Evolutionary conservation across 2,329 filamentous ascomycete genomes (phyloP), one percentile per base, ranked within the genome.

Genomic region (Sclerotinia subarctica): DNA sequence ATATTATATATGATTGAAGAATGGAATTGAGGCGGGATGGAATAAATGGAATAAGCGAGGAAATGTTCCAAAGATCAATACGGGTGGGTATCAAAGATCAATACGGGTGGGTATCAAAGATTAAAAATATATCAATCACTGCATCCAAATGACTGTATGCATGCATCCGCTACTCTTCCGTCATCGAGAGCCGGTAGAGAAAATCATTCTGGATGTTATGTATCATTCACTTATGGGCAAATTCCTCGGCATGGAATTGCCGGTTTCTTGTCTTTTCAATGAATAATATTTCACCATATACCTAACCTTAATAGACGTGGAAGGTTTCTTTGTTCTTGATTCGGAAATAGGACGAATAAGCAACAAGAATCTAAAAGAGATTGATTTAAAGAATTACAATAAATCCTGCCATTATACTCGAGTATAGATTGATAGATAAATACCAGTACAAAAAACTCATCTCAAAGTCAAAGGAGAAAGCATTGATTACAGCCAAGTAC

Each of bases 41-140:
- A 63, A 63, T 26, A 51, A 63, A 46, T 35, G 21, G 38, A 63
- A 63, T 26, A 63, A 63, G 59, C 54, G 54, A 57, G 8, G 6
- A 42, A 1, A 8, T 19, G 35, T 24, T 38, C 32, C 13, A n/a
- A 35, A 38, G 35, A 38, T 47, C 29, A 29, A 24, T 38, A 38
- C 11, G 35, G 6, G n/a, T n/a, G n/a, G n/a, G 35, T n/a, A 54
- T 10, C 17, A 32, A 32, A 8, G 1, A 19, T 17, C n/a, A n/a
- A 24, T 38, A 38, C 35, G 35, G 8, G 35, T n/a, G 35, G 8
- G 35, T n/a, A 54, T 11, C 17, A 32, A 32, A 10, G 2, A 19
- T 17, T 21, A 7, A 54, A 8, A 35, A 35, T 38, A 53, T 32
- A 7, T 54, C 19, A n/a, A n/a, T 21, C 21, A 10, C 26, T 32